phyloP scores from a whole-genome alignment of 345 rosid genomes.

The Sisymbrium altissimum region DNA sequence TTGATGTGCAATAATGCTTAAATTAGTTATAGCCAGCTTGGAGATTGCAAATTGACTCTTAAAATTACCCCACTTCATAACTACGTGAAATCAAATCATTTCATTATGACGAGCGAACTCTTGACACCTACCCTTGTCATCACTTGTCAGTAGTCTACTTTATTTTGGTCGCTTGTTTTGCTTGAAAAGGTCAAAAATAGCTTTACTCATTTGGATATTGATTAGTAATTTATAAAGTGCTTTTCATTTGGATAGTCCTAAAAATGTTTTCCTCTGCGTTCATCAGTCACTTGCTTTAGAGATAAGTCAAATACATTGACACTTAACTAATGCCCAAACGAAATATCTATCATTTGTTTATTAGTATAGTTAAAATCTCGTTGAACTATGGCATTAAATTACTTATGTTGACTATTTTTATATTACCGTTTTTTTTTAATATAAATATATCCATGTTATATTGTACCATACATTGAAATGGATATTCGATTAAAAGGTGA shows the following conservation, averaged over 20 bases:
- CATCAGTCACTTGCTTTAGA: slow-evolving; percentile 10
- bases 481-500: neutral
- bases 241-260: neutral
- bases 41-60: slow-evolving; percentile 8
- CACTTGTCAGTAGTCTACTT: slow-evolving; percentile 23
- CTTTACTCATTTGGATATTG: slow-evolving; percentile 23
- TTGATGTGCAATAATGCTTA: slow-evolving; percentile 14
- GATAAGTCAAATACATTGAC: slow-evolving; percentile 11
- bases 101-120: slow-evolving; percentile 26
- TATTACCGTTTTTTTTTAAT: neutral
- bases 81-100: slow-evolving; percentile 35
- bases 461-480: neutral
- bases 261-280: slow-evolving; percentile 4
- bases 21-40: slow-evolving; percentile 22
- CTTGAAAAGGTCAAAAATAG: slow-evolving; percentile 23
- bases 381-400: neutral
- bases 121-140: slow-evolving; percentile 10
- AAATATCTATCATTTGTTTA: neutral
- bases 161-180: slow-evolving; percentile 14
- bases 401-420: neutral
- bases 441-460: neutral
- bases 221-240: slow-evolving; percentile 5
- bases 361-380: neutral
- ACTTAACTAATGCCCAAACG: neutral
- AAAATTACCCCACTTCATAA: slow-evolving; percentile 25